Evolutionary conservation across 2,329 filamentous ascomycete species (phyloP).

Genomic region (Claviceps maximensis): DNA sequence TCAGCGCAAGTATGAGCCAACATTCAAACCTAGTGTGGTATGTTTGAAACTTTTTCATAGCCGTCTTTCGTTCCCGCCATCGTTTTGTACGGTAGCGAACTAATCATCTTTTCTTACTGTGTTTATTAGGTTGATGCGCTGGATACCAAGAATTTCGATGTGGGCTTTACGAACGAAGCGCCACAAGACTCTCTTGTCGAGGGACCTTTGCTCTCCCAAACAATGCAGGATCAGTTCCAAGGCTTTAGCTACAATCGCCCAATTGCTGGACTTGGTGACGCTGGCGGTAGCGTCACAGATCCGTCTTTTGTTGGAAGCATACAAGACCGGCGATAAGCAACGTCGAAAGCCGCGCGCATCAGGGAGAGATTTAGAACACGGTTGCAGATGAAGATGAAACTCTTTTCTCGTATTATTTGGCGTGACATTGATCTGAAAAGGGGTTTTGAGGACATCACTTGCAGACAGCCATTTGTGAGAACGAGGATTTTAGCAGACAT

Average conservation of each 20-base stretch:
- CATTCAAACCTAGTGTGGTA: slow-evolving; percentile 94
- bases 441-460: background rate
- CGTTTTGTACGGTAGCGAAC: background rate
- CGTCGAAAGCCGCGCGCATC: background rate
- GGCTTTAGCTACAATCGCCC: slow-evolving; percentile 97
- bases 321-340: slow-evolving; percentile 29
- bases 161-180: slow-evolving; percentile 79
- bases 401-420: background rate
- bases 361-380: background rate
- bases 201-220: slow-evolving; percentile 79
- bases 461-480: slow-evolving; percentile 1
- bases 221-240: slow-evolving; percentile 89
- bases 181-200: slow-evolving; percentile 91
- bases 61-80: background rate
- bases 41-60: slow-evolving; percentile 26
- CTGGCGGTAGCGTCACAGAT: slow-evolving; percentile 86
- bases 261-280: slow-evolving; percentile 84
- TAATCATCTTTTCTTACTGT: background rate
- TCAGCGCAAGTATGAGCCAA: slow-evolving; percentile 95
- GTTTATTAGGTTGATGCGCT: slow-evolving; percentile 59
- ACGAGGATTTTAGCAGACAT: slow-evolving; percentile 1
- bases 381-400: background rate
- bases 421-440: background rate
- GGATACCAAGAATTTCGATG: slow-evolving; percentile 86
- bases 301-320: slow-evolving; percentile 55